Conservation (phyloP, 805 yeast genomes). For the Cyberlindnera misumaiensis region DNA sequence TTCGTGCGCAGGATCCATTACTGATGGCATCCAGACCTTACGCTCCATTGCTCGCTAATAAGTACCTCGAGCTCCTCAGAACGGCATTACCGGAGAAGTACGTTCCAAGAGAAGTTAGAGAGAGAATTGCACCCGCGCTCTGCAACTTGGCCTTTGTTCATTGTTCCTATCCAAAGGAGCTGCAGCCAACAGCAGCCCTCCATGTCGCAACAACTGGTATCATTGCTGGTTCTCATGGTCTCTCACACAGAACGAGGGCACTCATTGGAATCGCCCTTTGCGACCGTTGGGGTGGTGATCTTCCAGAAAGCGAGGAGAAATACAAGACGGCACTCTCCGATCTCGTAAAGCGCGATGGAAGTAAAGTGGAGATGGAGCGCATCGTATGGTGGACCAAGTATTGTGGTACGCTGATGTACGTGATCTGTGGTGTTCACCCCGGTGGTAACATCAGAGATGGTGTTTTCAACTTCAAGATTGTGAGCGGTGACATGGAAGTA, state of each 20-base stretch:
- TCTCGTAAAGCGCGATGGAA: slow-evolving; percentile 40
- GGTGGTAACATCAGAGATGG: slow-evolving; percentile 70
- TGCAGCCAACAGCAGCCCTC: slow-evolving; percentile 68
- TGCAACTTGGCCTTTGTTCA: slow-evolving; percentile 73
- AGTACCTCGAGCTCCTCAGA: slow-evolving; percentile 45
- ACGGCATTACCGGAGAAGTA: slow-evolving; percentile 51
- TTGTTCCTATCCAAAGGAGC: slow-evolving; percentile 68
- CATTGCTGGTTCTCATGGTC: slow-evolving; percentile 69
- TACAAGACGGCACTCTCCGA: slow-evolving; percentile 42
- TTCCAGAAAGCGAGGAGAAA: slow-evolving; percentile 48
- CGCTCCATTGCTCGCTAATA: slow-evolving; percentile 57
- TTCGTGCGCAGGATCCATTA: slow-evolving; percentile 63
- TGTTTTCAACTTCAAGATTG: slow-evolving; percentile 38
- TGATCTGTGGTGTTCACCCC: slow-evolving; percentile 74
- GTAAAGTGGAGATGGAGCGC: slow-evolving; percentile 35
- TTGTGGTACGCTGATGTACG: slow-evolving; percentile 68
- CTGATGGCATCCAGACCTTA: slow-evolving; percentile 64
- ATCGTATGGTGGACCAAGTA: slow-evolving; percentile 69
- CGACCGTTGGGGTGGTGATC: slow-evolving; percentile 78
- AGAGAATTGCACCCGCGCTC: slow-evolving; percentile 61
- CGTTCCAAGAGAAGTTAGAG: slow-evolving; percentile 51
- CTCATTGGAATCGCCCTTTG: slow-evolving; percentile 67
- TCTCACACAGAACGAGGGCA: slow-evolving; percentile 66
- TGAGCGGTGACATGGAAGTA: slow-evolving; percentile 24
- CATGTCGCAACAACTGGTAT: slow-evolving; percentile 70